Percentiles rank a stretch among this genome's conserved stretches.
Conservation (phyloP, 1,284 basidiomycete genomes). For the Pholiota adiposa region DNA sequence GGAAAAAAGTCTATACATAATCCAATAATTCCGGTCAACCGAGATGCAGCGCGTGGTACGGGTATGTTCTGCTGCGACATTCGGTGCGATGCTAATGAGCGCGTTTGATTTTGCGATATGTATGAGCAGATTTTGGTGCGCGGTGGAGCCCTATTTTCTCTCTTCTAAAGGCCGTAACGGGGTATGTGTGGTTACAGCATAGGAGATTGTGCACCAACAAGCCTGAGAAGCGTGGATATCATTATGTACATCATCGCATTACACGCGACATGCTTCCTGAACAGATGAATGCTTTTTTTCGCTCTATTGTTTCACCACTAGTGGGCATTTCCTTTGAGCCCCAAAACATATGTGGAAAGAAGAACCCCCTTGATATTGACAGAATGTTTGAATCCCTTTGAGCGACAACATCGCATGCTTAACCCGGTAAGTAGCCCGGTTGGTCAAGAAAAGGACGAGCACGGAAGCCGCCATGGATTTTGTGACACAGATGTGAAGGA, state of each 20-base stretch:
- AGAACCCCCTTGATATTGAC: not conserved
- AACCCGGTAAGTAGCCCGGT: not conserved
- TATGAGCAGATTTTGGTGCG: not conserved
- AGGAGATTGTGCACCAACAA: not conserved
- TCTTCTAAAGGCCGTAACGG: no score
- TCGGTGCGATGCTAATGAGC: not conserved
- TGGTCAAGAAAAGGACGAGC: no score
- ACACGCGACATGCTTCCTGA: not conserved
- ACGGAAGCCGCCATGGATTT: not conserved
- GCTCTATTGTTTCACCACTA: not conserved
- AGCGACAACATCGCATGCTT: not conserved
- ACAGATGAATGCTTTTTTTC: not conserved
- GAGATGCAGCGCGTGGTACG: not conserved
- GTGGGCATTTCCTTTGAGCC: not conserved
- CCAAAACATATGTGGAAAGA: not conserved
- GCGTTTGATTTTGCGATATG: not conserved
- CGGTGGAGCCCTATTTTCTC: not conserved
- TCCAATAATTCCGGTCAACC: not conserved
- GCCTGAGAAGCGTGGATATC: slow-evolving; percentile 1
- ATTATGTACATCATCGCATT: slow-evolving; percentile 1
- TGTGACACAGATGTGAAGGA: not conserved
- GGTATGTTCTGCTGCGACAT: not conserved
- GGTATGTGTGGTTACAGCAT: no score
- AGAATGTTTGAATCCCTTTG: not conserved
- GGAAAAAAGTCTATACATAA: not conserved